Evolutionary conservation across 176 grass and related monocot species (phyloP).

Genomic region (Zoysia pacifica): DNA sequence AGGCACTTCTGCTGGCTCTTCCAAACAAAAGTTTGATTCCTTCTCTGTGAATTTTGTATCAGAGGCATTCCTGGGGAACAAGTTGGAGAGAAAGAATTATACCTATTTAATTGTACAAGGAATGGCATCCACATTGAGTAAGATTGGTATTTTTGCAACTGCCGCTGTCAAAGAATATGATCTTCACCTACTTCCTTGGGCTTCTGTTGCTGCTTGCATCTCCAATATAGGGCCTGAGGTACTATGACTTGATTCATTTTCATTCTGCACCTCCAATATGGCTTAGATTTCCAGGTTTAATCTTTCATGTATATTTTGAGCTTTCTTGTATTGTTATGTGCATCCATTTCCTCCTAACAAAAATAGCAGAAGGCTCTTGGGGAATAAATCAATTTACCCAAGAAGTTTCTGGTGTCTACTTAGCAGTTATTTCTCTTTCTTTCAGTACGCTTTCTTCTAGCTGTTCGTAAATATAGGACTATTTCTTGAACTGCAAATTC

Average conservation of each 20-base stretch:
- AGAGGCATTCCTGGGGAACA: slow-evolving; percentile 54
- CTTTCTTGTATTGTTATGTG: background rate
- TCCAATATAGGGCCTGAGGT: slow-evolving; percentile 64
- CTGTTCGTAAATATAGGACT: background rate
- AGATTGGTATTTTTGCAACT: slow-evolving; percentile 81
- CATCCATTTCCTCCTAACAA: slow-evolving; percentile 4
- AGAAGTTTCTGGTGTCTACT: background rate
- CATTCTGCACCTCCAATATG: slow-evolving; percentile 2
- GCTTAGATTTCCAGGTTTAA: background rate
- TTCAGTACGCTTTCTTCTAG: slow-evolving; percentile 19
- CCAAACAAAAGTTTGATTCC: slow-evolving; percentile 60
- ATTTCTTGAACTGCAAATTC: slow-evolving; percentile 14
- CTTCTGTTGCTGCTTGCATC: slow-evolving; percentile 93
- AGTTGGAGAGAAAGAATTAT: slow-evolving; percentile 64
- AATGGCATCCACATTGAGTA: slow-evolving; percentile 81
- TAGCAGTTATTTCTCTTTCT: background rate
- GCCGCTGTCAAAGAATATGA: slow-evolving; percentile 85
- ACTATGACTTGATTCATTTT: slow-evolving; percentile 26
- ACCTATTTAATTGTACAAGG: slow-evolving; percentile 82
- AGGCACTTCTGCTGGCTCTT: slow-evolving; percentile 43
- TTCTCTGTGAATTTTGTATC: slow-evolving; percentile 75
- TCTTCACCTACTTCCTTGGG: slow-evolving; percentile 90
- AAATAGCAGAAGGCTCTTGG: background rate
- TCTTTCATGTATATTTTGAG: background rate
- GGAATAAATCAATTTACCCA: background rate